These are phyloP conservation scores for Microcyclospora tardicrescens DNA, from an alignment of 2,329 filamentous ascomycete genomes.

Conservation along the genomic window DNA sequence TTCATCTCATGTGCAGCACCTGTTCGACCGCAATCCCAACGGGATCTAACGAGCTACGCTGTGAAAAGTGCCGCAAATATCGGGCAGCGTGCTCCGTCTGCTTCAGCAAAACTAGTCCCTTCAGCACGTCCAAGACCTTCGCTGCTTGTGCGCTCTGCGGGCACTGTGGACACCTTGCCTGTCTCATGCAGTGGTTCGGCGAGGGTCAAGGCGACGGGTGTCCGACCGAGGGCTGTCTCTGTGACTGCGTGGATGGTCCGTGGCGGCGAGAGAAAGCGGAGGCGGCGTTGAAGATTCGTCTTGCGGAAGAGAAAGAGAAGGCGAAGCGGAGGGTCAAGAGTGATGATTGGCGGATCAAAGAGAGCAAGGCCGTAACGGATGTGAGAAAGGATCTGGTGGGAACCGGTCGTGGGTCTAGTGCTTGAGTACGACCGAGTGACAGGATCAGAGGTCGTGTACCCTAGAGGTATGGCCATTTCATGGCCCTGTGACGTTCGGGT, in stretches of 20 bases:
- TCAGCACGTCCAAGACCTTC: slow-evolving; percentile 6
- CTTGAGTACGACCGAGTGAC: slow-evolving; percentile 1
- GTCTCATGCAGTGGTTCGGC: slow-evolving; percentile 43
- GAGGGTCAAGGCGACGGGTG: slow-evolving; percentile 41
- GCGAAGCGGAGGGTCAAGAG: slow-evolving; percentile 24
- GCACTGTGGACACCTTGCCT: slow-evolving; percentile 46
- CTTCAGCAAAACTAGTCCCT: slow-evolving; percentile 31
- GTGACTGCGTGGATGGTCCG: slow-evolving; percentile 35
- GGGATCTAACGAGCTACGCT: slow-evolving; percentile 36
- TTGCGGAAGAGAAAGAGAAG: slow-evolving; percentile 23
- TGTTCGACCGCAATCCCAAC: slow-evolving; percentile 46
- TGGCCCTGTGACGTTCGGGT: too few relatives aligned
- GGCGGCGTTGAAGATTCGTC: not conserved
- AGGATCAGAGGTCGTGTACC: slow-evolving; percentile 5
- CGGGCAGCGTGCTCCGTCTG: slow-evolving; percentile 32
- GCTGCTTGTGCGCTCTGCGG: slow-evolving; percentile 47
- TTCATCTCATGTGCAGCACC: slow-evolving; percentile 42
- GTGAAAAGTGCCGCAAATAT: slow-evolving; percentile 36
- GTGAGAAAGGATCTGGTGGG: slow-evolving; percentile 14
- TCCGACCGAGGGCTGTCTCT: slow-evolving; percentile 45
- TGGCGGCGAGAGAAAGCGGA: slow-evolving; percentile 9
- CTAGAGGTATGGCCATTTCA: too few relatives aligned
- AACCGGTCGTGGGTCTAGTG: slow-evolving; percentile 2
- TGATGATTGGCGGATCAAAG: slow-evolving; percentile 30
- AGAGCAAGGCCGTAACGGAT: slow-evolving; percentile 31